Conservation (phyloP, 208 protist genomes). For the Endotrypanum monterogeii region DNA sequence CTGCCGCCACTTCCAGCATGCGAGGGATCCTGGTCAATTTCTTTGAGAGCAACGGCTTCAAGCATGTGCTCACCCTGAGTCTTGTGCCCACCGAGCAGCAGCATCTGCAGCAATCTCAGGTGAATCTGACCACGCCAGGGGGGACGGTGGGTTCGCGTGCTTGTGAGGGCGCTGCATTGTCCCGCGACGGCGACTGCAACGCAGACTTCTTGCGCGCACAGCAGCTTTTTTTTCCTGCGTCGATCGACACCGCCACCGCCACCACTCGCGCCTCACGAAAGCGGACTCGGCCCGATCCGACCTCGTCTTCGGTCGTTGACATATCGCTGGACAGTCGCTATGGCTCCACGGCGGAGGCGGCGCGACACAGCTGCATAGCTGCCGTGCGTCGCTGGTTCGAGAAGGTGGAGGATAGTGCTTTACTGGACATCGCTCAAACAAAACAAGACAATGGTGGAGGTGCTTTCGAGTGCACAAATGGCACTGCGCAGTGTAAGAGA, state of each 20-base stretch:
- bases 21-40: constrained; percentile 43
- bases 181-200: not conserved
- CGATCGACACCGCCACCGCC: not conserved
- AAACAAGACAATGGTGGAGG: not conserved
- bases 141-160: not conserved
- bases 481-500: not conserved
- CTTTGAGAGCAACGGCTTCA: constrained; percentile 51
- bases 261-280: constrained; percentile 3
- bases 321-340: constrained; percentile 17
- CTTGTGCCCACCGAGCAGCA: constrained; percentile 32
- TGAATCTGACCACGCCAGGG: not conserved
- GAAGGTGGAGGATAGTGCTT: constrained; percentile 36
- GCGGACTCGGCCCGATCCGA: not conserved
- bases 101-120: constrained; percentile 5
- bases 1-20: constrained; percentile 39
- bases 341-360: constrained; percentile 19
- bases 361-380: constrained; percentile 49
- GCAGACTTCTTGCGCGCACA: not conserved
- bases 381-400: constrained; percentile 48
- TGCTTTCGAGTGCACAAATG: not conserved
- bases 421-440: not conserved
- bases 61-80: constrained; percentile 48
- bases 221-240: not conserved
- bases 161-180: not conserved
- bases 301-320: constrained; percentile 2